Conservation (phyloP, 495 filamentous ascomycete genomes). For the Tuber brumale region DNA sequence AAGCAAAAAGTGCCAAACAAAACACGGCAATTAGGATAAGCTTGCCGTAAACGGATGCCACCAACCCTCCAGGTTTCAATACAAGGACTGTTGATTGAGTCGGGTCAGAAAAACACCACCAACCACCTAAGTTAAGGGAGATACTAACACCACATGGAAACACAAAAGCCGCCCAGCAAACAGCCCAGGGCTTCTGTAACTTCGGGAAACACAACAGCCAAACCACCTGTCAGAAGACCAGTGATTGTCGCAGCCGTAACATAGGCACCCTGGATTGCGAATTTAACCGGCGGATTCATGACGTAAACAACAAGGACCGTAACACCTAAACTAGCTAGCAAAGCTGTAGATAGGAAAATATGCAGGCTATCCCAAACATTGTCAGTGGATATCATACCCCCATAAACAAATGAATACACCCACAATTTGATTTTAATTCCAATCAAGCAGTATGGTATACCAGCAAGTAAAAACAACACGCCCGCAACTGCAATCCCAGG, state of each 20-base stretch:
- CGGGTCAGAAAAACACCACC: slow-evolving; percentile 18
- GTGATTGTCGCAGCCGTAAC: slow-evolving; percentile 72
- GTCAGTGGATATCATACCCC: background rate
- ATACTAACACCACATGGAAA: slow-evolving; percentile 69
- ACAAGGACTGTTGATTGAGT: slow-evolving; percentile 52
- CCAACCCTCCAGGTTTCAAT: slow-evolving; percentile 67
- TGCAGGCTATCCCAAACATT: slow-evolving; percentile 51
- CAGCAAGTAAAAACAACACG: slow-evolving; percentile 64
- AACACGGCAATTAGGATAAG: slow-evolving; percentile 70
- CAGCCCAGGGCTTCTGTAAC: slow-evolving; percentile 82
- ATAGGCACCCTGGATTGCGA: slow-evolving; percentile 80
- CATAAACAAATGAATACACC: slow-evolving; percentile 3
- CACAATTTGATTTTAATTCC: slow-evolving; percentile 79
- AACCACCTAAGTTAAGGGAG: slow-evolving; percentile 7
- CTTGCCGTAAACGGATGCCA: slow-evolving; percentile 56
- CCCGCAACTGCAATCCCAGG: slow-evolving; percentile 75
- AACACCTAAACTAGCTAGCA: slow-evolving; percentile 64
- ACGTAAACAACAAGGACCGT: slow-evolving; percentile 85
- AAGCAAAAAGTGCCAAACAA: slow-evolving; percentile 56
- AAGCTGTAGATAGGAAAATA: slow-evolving; percentile 72
- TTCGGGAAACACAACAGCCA: slow-evolving; percentile 74
- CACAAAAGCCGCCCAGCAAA: slow-evolving; percentile 76
- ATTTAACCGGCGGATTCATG: slow-evolving; percentile 69
- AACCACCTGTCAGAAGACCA: slow-evolving; percentile 66
- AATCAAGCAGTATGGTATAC: slow-evolving; percentile 62